Evolutionary conservation across 768 basidiomycete species (phyloP).

Genomic region (Crucibulum laeve): DNA sequence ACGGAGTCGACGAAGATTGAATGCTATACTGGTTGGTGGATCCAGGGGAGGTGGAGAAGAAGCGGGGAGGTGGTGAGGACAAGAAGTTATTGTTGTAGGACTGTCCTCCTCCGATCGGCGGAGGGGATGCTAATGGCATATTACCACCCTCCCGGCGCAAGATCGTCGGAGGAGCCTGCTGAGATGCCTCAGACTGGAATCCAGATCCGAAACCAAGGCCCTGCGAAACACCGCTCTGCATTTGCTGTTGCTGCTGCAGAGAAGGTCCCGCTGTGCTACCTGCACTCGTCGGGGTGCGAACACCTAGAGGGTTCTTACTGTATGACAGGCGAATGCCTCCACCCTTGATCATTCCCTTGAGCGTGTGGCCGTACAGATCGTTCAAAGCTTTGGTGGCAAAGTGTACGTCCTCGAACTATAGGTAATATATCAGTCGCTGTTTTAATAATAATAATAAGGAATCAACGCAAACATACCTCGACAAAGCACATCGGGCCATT

Average conservation of each 20-base stretch:
- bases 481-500: slow-evolving; percentile 99
- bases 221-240: slow-evolving; percentile 2
- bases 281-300: slow-evolving; percentile 72
- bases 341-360: slow-evolving; percentile 90
- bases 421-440: not conserved
- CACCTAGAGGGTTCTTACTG: slow-evolving; percentile 97
- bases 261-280: slow-evolving; percentile 29
- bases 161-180: slow-evolving; percentile 13
- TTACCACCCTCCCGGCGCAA: slow-evolving; percentile 8
- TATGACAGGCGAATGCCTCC: slow-evolving; percentile 95
- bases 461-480: slow-evolving; percentile 60
- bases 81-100: slow-evolving; percentile 26
- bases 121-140: slow-evolving; percentile 11
- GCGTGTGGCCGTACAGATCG: slow-evolving; percentile 87
- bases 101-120: slow-evolving; percentile 10
- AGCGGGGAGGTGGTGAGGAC: slow-evolving; percentile 42
- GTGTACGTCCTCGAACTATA: slow-evolving; percentile 85
- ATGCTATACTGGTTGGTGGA: slow-evolving; percentile 20
- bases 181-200: slow-evolving; percentile 27
- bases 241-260: slow-evolving; percentile 28
- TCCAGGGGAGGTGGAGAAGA: slow-evolving; percentile 35
- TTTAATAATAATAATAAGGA: slow-evolving; percentile 2
- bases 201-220: no score
- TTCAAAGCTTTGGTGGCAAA: slow-evolving; percentile 84
- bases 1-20: slow-evolving; percentile 18